phyloP scores from a whole-genome alignment of 108 stramenopile species.

The Pseudonitzschia pungens region DNA sequence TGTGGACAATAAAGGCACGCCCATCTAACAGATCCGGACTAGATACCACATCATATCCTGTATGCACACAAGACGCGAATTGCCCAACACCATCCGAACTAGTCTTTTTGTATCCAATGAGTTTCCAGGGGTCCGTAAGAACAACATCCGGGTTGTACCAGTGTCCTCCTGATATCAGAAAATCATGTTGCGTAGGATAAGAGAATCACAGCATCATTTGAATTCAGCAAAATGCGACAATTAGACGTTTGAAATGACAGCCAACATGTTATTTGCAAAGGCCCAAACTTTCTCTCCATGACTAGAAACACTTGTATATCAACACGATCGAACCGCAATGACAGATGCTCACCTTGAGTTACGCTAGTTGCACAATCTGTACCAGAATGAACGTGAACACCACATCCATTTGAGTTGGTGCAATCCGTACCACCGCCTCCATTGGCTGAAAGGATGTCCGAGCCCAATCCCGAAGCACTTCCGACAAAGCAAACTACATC shows the following conservation, averaged over 20 bases:
- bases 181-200: not conserved
- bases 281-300: not conserved
- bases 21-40: slow-evolving; percentile 6
- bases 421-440: slow-evolving; percentile 10
- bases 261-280: not conserved
- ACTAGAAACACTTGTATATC: no score
- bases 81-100: slow-evolving; percentile 16
- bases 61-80: slow-evolving; percentile 17
- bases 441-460: not conserved
- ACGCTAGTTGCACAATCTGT: slow-evolving; percentile 20
- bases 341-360: slow-evolving; percentile 17
- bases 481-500: slow-evolving; percentile 17
- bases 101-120: slow-evolving; percentile 23
- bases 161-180: slow-evolving; percentile 30
- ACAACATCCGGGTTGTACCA: slow-evolving; percentile 21
- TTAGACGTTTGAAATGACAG: not conserved
- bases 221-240: not conserved
- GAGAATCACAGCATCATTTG: not conserved
- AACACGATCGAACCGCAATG: no score
- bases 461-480: not conserved
- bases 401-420: slow-evolving; percentile 19
- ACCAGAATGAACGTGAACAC: slow-evolving; percentile 40
- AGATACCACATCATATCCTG: slow-evolving; percentile 14
- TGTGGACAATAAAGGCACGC: slow-evolving; percentile 37
- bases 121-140: slow-evolving; percentile 21